A percentile compares a stretch with the other conserved stretches of the same genome.
These are phyloP conservation scores for Umbellularia californica DNA, from an alignment of 164 flowering plant species.

Conservation along the genomic window DNA sequence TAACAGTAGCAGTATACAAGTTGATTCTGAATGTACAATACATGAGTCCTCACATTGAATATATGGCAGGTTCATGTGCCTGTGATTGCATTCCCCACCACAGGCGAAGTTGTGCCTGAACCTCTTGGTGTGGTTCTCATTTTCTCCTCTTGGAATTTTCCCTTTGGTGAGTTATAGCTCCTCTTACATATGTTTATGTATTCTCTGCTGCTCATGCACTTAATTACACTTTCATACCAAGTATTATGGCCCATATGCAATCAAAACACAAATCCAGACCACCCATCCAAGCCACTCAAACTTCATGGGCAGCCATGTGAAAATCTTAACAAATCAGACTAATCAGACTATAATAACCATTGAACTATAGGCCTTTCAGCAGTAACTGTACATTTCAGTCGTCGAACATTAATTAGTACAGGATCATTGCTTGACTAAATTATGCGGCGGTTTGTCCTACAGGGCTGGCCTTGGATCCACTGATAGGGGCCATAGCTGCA, in stretches of 20 bases:
- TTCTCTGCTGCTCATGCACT: too few relatives aligned
- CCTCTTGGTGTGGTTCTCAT: conserved; percentile 85
- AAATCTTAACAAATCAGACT: background rate
- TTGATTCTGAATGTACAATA: too few relatives aligned
- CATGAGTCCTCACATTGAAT: too few relatives aligned
- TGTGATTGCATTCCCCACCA: conserved; percentile 54
- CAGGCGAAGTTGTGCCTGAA: conserved; percentile 62
- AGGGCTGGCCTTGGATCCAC: conserved; percentile 73
- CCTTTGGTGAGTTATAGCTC: conserved; percentile 35
- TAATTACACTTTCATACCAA: too few relatives aligned
- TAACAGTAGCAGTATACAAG: background rate
- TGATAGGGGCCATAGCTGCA: conserved; percentile 90
- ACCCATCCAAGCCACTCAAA: too few relatives aligned
- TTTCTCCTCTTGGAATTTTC: conserved; percentile 78
- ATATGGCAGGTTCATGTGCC: conserved; percentile 46
- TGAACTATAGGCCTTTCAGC: background rate
- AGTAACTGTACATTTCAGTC: background rate
- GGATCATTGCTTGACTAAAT: background rate
- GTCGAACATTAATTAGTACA: background rate
- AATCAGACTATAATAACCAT: background rate
- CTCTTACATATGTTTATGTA: background rate
- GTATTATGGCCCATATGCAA: too few relatives aligned
- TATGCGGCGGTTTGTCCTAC: conserved; percentile 8
- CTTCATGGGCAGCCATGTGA: too few relatives aligned
- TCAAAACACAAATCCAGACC: too few relatives aligned